phyloP scores from a whole-genome alignment of 306 rosid species.

The Styphnolobium japonicum region DNA sequence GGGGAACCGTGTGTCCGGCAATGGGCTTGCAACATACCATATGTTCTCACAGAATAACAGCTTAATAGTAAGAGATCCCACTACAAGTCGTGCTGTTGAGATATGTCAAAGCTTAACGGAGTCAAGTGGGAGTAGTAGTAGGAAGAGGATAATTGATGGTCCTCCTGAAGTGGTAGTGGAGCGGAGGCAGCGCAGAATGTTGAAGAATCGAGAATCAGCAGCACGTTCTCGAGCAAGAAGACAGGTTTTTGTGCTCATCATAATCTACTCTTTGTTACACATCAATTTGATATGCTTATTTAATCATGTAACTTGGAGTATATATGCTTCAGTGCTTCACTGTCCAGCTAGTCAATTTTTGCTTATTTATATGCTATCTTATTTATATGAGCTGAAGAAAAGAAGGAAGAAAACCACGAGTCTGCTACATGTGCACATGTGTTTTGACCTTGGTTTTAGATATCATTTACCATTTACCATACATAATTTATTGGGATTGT shows the following conservation, averaged over 20 bases:
- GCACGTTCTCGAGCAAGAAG: constrained; percentile 80
- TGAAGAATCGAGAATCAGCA: constrained; percentile 82
- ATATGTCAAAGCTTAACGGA: constrained; percentile 30
- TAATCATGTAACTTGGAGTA: neutral
- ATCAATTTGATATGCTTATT: neutral
- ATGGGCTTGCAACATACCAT: constrained; percentile 22
- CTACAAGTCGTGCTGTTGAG: constrained; percentile 16
- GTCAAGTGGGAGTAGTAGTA: constrained; percentile 29
- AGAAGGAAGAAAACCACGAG: too few relatives aligned
- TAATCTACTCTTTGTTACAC: neutral
- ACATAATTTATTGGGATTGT: neutral
- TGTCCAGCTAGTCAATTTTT: neutral
- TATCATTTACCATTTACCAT: neutral
- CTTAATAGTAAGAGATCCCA: constrained; percentile 17
- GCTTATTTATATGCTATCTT: neutral
- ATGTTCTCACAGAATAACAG: constrained; percentile 31
- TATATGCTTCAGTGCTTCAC: neutral
- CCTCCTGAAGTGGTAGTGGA: constrained; percentile 60
- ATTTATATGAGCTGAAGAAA: neutral
- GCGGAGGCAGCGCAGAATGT: constrained; percentile 76
- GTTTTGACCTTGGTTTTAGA: neutral
- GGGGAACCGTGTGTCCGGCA: constrained; percentile 8
- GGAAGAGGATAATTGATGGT: constrained; percentile 51
- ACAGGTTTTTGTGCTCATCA: constrained; percentile 49
- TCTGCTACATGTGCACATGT: neutral